phyloP scores from a whole-genome alignment of 2,329 filamentous ascomycete species.

The Penicillium concentricum region DNA sequence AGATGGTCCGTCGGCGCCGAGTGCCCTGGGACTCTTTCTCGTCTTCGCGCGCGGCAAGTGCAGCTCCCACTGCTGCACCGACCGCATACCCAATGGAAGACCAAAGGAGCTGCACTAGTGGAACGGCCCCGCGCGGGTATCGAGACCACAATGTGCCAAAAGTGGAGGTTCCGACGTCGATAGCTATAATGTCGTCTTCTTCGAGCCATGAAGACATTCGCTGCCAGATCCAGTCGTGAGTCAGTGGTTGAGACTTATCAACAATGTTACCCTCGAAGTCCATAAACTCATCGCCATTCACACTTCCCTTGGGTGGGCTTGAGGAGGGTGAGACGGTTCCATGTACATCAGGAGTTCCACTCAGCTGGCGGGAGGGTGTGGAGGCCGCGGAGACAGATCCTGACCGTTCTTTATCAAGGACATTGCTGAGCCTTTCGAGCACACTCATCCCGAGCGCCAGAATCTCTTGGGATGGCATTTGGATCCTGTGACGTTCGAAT shows the following conservation, averaged over 20 bases:
- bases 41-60: constrained; percentile 66
- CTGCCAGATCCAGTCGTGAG: constrained; percentile 65
- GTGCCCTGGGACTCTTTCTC: constrained; percentile 27
- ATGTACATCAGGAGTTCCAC: background rate
- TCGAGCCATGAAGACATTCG: constrained; percentile 67
- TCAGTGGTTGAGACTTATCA: constrained; percentile 52
- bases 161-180: constrained; percentile 79
- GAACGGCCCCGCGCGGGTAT: constrained; percentile 68
- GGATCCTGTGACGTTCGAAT: constrained; percentile 69
- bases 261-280: constrained; percentile 47
- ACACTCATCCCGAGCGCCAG: constrained; percentile 73
- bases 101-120: constrained; percentile 73
- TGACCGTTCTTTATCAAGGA: constrained; percentile 57
- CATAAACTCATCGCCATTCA: background rate
- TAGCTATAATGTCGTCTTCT: constrained; percentile 71
- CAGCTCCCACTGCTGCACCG: constrained; percentile 62
- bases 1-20: constrained; percentile 61
- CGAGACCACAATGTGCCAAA: constrained; percentile 79
- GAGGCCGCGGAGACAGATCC: background rate
- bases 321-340: background rate
- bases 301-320: background rate
- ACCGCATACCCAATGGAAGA: constrained; percentile 63
- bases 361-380: constrained; percentile 20
- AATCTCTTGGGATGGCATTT: constrained; percentile 71
- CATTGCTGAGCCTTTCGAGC: constrained; percentile 63